Evolutionary conservation across 2,329 filamentous ascomycete genomes (phyloP).

Genomic region (Cadophora luteo-olivacea): DNA sequence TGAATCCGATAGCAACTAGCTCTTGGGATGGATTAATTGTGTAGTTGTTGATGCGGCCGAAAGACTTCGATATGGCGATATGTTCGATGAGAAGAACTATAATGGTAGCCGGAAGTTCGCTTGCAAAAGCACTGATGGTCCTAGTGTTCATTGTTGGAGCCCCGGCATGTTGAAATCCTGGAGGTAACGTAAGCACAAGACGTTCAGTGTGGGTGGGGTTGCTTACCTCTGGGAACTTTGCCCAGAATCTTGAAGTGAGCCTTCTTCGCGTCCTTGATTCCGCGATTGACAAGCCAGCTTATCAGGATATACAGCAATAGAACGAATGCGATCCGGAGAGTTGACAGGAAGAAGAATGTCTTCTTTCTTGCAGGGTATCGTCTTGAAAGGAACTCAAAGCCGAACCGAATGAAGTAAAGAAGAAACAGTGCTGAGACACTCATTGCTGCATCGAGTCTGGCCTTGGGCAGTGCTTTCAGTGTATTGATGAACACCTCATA

Average conservation of each 20-base stretch:
- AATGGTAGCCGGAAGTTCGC: slow-evolving; percentile 81
- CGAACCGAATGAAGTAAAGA: slow-evolving; percentile 76
- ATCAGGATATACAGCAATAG: slow-evolving; percentile 92
- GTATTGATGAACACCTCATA: slow-evolving; percentile 86
- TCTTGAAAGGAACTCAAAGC: slow-evolving; percentile 70
- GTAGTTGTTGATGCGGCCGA: slow-evolving; percentile 95
- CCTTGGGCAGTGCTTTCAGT: slow-evolving; percentile 70
- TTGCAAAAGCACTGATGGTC: slow-evolving; percentile 72
- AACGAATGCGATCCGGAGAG: slow-evolving; percentile 87
- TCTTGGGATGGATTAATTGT: slow-evolving; percentile 95
- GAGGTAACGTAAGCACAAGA: not conserved
- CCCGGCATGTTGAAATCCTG: slow-evolving; percentile 73
- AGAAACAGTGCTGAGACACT: slow-evolving; percentile 81
- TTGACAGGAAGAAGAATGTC: slow-evolving; percentile 85
- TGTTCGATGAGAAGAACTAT: slow-evolving; percentile 96
- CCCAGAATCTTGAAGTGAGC: slow-evolving; percentile 78
- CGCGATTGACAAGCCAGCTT: slow-evolving; percentile 83
- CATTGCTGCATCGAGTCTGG: slow-evolving; percentile 80
- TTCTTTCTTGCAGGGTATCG: slow-evolving; percentile 74
- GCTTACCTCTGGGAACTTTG: slow-evolving; percentile 73
- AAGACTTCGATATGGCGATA: slow-evolving; percentile 98
- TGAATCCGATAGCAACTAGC: slow-evolving; percentile 90
- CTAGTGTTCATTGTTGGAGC: slow-evolving; percentile 71
- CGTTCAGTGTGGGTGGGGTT: not conserved
- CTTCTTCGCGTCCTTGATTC: slow-evolving; percentile 58